Evolutionary conservation across 2,329 filamentous ascomycete genomes (phyloP).

Genomic region (Plenodomus lindquistii): DNA sequence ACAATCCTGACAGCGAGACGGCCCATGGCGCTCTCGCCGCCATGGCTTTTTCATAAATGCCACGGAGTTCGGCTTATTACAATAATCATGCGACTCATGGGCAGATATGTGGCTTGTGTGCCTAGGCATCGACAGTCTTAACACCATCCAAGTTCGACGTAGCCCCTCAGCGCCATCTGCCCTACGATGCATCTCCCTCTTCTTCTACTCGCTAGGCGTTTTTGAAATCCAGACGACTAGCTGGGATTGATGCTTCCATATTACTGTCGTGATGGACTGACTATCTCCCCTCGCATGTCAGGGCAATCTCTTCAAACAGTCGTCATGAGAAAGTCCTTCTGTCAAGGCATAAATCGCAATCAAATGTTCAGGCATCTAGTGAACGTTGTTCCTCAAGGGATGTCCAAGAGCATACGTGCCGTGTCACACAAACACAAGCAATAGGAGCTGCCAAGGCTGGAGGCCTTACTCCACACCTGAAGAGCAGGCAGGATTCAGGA

Average conservation of each 20-base stretch:
- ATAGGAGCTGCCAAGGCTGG: conserved; percentile 17
- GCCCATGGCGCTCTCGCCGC: background rate
- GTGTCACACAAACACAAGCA: conserved; percentile 26
- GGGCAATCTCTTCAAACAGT: conserved; percentile 13
- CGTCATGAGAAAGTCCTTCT: conserved; percentile 1
- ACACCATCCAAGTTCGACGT: conserved; percentile 1
- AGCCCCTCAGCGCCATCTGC: background rate
- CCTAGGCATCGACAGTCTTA: conserved; percentile 1
- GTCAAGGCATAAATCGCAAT: conserved; percentile 19
- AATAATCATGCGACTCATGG: background rate
- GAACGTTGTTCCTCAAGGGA: conserved; percentile 2
- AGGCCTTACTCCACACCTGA: conserved; percentile 23
- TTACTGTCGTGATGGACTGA: conserved; percentile 16
- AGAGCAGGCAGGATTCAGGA: conserved; percentile 6
- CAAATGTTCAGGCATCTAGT: conserved; percentile 6
- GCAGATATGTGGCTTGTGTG: background rate
- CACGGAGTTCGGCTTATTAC: background rate
- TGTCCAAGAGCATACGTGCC: conserved; percentile 5
- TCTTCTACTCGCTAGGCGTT: background rate
- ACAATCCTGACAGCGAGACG: conserved; percentile 1
- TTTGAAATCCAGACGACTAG: conserved; percentile 2
- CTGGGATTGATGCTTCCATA: conserved; percentile 19
- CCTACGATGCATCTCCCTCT: background rate
- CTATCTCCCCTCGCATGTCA: conserved; percentile 22
- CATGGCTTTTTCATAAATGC: background rate